Evolutionary conservation across 2,329 filamentous ascomycete species (phyloP).

Genomic region (Escovopsis weberi): DNA sequence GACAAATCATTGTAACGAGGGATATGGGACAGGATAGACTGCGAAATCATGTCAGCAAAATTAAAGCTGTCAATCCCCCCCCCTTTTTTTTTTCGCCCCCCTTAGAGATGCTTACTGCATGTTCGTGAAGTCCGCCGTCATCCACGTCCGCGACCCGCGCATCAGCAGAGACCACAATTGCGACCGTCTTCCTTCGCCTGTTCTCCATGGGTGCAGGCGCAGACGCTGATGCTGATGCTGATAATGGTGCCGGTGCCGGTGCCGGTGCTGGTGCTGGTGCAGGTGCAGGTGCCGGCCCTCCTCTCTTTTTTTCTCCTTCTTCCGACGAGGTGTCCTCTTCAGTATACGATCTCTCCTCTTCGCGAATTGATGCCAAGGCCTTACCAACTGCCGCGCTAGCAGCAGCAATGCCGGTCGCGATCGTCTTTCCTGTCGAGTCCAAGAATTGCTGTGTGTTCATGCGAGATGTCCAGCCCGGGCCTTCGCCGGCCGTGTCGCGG

Average conservation of each 20-base stretch:
- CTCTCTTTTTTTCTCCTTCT: conserved; percentile 58
- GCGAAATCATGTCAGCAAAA: conserved; percentile 5
- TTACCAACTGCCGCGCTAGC: conserved; percentile 72
- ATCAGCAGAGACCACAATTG: conserved; percentile 76
- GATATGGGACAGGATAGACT: conserved; percentile 83
- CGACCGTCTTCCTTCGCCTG: conserved; percentile 62
- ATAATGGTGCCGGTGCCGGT: too few species aligned
- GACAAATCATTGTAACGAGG: conserved; percentile 62
- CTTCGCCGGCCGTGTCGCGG: conserved; percentile 3
- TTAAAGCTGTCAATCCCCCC: neutral
- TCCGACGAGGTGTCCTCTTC: conserved; percentile 90
- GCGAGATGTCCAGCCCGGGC: conserved; percentile 52
- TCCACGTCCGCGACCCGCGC: conserved; percentile 42
- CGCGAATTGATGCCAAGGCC: conserved; percentile 67
- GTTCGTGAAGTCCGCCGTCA: conserved; percentile 52
- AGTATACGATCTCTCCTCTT: conserved; percentile 70
- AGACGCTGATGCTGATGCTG: too few species aligned
- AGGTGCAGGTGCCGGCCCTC: conserved; percentile 22
- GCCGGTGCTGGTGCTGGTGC: too few species aligned
- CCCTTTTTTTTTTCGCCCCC: too few species aligned
- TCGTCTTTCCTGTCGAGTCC: conserved; percentile 66
- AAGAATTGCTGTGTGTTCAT: conserved; percentile 85
- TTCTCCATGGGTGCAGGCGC: conserved; percentile 9
- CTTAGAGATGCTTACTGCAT: conserved; percentile 46
- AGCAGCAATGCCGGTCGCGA: conserved; percentile 68